Percentiles rank a stretch among this genome's conserved stretches.
phyloP scores from a whole-genome alignment of 495 filamentous ascomycete genomes.

The Talaromyces adpressus region DNA sequence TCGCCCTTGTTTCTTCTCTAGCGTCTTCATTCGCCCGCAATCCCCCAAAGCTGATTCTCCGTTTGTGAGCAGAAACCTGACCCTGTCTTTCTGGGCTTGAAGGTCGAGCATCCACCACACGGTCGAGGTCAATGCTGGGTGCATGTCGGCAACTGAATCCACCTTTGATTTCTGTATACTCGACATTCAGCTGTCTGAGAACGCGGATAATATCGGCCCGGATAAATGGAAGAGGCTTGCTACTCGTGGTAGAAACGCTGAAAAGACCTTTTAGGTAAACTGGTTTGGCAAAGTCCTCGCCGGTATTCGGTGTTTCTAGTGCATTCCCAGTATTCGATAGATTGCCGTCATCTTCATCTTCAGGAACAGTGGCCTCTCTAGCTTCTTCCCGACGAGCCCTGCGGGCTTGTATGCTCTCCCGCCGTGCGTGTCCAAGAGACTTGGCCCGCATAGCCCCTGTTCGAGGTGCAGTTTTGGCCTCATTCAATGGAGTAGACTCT shows the following conservation, averaged over 20 bases:
- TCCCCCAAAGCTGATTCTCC: constrained; percentile 78
- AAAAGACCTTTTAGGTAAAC: constrained; percentile 97
- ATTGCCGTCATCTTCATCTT: constrained; percentile 62
- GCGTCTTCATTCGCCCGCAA: constrained; percentile 48
- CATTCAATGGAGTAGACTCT: constrained; percentile 26
- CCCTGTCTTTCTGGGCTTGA: constrained; percentile 48
- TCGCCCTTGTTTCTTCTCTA: constrained; percentile 15
- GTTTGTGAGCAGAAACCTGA: constrained; percentile 53
- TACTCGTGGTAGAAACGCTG: constrained; percentile 94
- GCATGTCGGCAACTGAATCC: constrained; percentile 85
- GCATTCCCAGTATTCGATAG: constrained; percentile 40
- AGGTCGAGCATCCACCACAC: constrained; percentile 50
- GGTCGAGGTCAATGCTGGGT: constrained; percentile 83
- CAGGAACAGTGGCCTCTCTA: constrained; percentile 64
- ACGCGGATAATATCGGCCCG: constrained; percentile 89
- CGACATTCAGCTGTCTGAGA: constrained; percentile 77
- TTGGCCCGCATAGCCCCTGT: constrained; percentile 65
- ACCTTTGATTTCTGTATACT: constrained; percentile 84
- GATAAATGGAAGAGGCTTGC: constrained; percentile 77
- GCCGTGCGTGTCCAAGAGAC: constrained; percentile 81
- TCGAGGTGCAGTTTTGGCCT: constrained; percentile 18
- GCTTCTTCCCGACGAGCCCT: constrained; percentile 60
- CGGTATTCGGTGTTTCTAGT: constrained; percentile 46
- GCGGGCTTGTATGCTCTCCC: constrained; percentile 85
- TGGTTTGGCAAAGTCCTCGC: constrained; percentile 65